Evolutionary conservation across 768 basidiomycete species (phyloP), one percentile per base, ranked within the genome.

Genomic region (Rhizopogon salebrosus): DNA sequence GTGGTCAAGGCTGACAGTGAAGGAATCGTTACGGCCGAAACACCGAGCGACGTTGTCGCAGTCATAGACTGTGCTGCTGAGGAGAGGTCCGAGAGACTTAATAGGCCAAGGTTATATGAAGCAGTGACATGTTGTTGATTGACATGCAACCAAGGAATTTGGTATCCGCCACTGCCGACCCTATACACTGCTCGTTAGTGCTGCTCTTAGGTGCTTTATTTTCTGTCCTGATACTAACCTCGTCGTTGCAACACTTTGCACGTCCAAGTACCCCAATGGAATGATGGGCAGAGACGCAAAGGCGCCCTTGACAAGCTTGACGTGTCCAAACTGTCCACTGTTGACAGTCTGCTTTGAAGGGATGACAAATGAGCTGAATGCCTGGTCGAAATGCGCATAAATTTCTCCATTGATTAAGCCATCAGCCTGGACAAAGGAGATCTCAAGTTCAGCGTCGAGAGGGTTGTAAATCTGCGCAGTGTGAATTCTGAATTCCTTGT

Each of bases 141-240:
- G 46, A 87, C 70, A 48, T 85, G 75, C 55, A 87, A 65, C 84
- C 83, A 87, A 10, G 86, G 85, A 39, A 87, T 64, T 53, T 72
- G 70, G 59, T 88, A 88, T 16, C 84, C 83, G 18, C 76, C 75
- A 13, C 68, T 58, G 3, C 78, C 83, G 10, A 82, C 69, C 40
- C 69, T 74, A 48, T 39, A 29, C 3, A n/a, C 11, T 23, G 16
- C 54, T 45, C 14, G 41, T 34, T 14, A 29, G 39, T 29, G 22
- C 27, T 39, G 20, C 20, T 42, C 23, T 13, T 24, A 40, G 34
- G 5, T 36, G 18, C 24, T 36, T 13, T 37, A 13, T 31, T 4
- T 20, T 31, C 2, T n/a, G 16, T 39, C 23, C n/a, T 41, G 41
- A 13, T 11, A 60, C 72, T 13, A 45, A 72, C 73, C 54, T 61